These are phyloP conservation scores for Beauveria sp. DNA, from an alignment of 2,329 filamentous ascomycete genomes.

Conservation along the genomic window DNA sequence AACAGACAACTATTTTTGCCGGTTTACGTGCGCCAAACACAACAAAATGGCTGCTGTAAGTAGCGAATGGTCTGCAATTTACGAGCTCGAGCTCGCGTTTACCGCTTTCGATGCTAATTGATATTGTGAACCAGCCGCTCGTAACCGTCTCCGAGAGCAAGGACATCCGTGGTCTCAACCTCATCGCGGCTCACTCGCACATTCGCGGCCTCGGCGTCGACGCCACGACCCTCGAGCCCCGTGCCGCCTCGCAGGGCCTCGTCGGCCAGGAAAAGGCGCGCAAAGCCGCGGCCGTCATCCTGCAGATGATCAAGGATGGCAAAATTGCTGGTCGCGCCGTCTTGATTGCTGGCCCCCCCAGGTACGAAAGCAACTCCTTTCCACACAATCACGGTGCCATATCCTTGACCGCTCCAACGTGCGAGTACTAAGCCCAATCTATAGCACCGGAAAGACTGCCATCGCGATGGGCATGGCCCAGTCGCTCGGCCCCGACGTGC, in stretches of 20 bases:
- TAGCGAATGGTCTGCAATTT: slow-evolving; percentile 12
- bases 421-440: background rate
- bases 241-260: slow-evolving; percentile 78
- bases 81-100: background rate
- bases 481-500: slow-evolving; percentile 85
- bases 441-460: slow-evolving; percentile 91
- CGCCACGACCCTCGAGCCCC: slow-evolving; percentile 80
- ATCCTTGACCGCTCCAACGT: background rate
- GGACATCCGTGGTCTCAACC: slow-evolving; percentile 91
- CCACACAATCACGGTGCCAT: too few relatives aligned
- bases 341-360: slow-evolving; percentile 88
- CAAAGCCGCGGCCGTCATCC: slow-evolving; percentile 89
- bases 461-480: slow-evolving; percentile 99
- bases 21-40: slow-evolving; percentile 15
- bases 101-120: slow-evolving; percentile 14
- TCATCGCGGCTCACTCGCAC: slow-evolving; percentile 97
- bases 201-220: slow-evolving; percentile 94
- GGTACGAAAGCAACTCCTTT: slow-evolving; percentile 33
- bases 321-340: slow-evolving; percentile 96
- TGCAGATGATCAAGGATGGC: slow-evolving; percentile 98
- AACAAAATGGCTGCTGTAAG: slow-evolving; percentile 46
- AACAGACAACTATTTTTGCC: slow-evolving; percentile 9
- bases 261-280: slow-evolving; percentile 95
- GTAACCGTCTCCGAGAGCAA: slow-evolving; percentile 88
- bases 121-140: slow-evolving; percentile 37